Percentiles rank a stretch among this genome's conserved stretches.
These are phyloP conservation scores for Emergomyces africanus DNA, from an alignment of 2,329 filamentous ascomycete species.

Conservation along the genomic window DNA sequence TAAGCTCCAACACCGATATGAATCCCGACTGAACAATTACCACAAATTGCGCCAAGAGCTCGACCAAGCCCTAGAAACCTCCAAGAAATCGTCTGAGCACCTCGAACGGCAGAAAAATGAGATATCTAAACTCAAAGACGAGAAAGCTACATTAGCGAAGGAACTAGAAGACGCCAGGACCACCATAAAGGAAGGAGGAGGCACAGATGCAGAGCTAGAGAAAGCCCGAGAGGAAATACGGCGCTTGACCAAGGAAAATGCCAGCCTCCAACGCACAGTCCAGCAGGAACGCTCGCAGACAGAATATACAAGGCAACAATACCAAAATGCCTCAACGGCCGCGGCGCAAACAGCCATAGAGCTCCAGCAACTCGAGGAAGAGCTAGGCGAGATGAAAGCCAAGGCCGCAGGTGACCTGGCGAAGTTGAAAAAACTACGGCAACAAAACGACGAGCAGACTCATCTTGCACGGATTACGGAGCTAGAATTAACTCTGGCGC, in stretches of 20 bases:
- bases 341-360: conserved; percentile 31
- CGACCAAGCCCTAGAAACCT: conserved; percentile 20
- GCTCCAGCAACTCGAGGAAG: conserved; percentile 23
- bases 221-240: conserved; percentile 27
- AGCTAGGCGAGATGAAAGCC: conserved; percentile 25
- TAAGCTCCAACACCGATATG: conserved; percentile 33
- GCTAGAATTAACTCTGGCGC: conserved; percentile 23
- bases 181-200: conserved; percentile 27
- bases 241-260: conserved; percentile 23
- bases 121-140: conserved; percentile 28
- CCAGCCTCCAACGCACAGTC: conserved; percentile 23
- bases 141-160: conserved; percentile 23
- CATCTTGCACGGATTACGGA: conserved; percentile 28
- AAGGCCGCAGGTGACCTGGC: conserved; percentile 25
- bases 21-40: conserved; percentile 26
- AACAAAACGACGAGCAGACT: conserved; percentile 19
- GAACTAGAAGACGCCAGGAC: conserved; percentile 30
- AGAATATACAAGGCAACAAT: conserved; percentile 35
- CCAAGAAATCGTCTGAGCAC: conserved; percentile 18
- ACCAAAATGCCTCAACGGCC: conserved; percentile 33
- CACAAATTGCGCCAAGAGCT: conserved; percentile 27
- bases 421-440: conserved; percentile 27
- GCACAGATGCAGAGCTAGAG: conserved; percentile 25
- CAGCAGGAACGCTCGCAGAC: conserved; percentile 32
- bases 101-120: conserved; percentile 24